A percentile compares a stretch with the other conserved stretches of the same genome.
phyloP scores from a whole-genome alignment of 179 eudicot genomes.

The Nepenthes alata region DNA sequence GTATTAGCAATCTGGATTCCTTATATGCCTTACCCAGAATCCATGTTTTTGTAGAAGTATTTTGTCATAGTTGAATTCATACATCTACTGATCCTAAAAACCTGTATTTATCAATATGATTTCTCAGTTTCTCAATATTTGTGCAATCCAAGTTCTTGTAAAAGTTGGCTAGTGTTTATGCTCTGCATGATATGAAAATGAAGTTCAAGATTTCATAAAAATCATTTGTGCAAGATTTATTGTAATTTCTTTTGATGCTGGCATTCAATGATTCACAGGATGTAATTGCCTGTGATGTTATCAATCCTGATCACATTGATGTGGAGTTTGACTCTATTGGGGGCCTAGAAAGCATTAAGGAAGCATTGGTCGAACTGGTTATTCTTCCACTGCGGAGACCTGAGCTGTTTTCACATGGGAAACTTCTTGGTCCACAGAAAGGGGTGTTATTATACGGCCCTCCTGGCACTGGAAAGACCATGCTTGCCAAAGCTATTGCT shows the following conservation, averaged over 20 bases:
- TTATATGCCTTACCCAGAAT: too few relatives aligned
- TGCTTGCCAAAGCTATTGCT: slow-evolving; percentile 97
- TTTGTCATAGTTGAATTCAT: too few relatives aligned
- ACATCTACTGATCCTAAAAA: too few relatives aligned
- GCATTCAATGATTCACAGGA: slow-evolving; percentile 25
- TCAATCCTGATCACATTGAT: slow-evolving; percentile 74
- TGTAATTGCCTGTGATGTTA: slow-evolving; percentile 65
- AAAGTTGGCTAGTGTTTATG: too few relatives aligned
- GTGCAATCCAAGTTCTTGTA: too few relatives aligned
- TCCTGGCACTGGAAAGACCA: slow-evolving; percentile 96
- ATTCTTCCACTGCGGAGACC: slow-evolving; percentile 81
- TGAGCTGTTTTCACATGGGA: slow-evolving; percentile 70
- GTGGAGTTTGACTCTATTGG: slow-evolving; percentile 71
- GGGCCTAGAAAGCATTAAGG: slow-evolving; percentile 70
- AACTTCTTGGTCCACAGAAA: slow-evolving; percentile 82
- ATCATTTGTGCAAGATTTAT: not conserved
- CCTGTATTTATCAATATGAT: too few relatives aligned
- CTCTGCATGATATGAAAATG: too few relatives aligned
- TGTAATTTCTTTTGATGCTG: not conserved
- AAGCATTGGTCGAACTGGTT: slow-evolving; percentile 66
- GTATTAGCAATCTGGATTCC: too few relatives aligned
- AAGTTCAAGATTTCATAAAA: not conserved
- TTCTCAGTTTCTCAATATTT: too few relatives aligned
- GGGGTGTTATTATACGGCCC: slow-evolving; percentile 90
- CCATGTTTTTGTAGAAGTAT: too few relatives aligned